Percentiles rank a stretch among this genome's conserved stretches.
phyloP scores from a whole-genome alignment of 495 filamentous ascomycete genomes.

The Aspergillus campestris region DNA sequence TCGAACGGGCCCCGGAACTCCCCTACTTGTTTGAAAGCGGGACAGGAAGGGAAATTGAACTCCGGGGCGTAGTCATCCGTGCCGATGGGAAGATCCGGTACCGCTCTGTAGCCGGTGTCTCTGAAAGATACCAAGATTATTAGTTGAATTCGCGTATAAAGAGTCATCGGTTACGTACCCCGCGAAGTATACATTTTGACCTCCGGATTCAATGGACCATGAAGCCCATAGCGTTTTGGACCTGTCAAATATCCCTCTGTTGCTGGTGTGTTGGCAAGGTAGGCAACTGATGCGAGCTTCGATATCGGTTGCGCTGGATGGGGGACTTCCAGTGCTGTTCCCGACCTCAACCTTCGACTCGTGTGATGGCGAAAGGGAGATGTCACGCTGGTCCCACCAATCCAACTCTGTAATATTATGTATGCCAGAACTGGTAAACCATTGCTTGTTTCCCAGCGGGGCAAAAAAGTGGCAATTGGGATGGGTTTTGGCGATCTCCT shows the following conservation, averaged over 20 bases:
- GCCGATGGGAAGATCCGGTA: constrained; percentile 57
- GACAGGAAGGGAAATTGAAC: constrained; percentile 65
- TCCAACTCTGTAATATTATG: constrained; percentile 78
- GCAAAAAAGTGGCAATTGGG: constrained; percentile 85
- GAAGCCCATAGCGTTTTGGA: constrained; percentile 76
- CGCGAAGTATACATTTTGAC: constrained; percentile 37
- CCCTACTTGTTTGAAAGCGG: constrained; percentile 83
- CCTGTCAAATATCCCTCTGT: constrained; percentile 59
- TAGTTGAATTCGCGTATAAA: constrained; percentile 1
- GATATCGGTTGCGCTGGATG: constrained; percentile 39
- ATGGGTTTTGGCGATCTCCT: constrained; percentile 58
- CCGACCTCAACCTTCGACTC: constrained; percentile 14
- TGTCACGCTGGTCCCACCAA: constrained; percentile 85
- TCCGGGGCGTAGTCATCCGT: constrained; percentile 68
- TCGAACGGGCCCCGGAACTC: constrained; percentile 79
- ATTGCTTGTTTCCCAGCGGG: constrained; percentile 76
- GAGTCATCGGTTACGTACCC: constrained; percentile 21
- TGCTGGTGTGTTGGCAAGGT: constrained; percentile 78
- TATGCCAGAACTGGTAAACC: constrained; percentile 67
- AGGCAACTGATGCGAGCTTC: constrained; percentile 70
- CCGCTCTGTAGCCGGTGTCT: constrained; percentile 77
- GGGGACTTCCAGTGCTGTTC: constrained; percentile 18
- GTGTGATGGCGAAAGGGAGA: constrained; percentile 47
- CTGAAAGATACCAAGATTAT: constrained; percentile 13
- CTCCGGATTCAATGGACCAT: constrained; percentile 72